A percentile compares a stretch with the other conserved stretches of the same genome.
phyloP scores from a whole-genome alignment of 1,284 basidiomycete species.

The Vanrija sp. region DNA sequence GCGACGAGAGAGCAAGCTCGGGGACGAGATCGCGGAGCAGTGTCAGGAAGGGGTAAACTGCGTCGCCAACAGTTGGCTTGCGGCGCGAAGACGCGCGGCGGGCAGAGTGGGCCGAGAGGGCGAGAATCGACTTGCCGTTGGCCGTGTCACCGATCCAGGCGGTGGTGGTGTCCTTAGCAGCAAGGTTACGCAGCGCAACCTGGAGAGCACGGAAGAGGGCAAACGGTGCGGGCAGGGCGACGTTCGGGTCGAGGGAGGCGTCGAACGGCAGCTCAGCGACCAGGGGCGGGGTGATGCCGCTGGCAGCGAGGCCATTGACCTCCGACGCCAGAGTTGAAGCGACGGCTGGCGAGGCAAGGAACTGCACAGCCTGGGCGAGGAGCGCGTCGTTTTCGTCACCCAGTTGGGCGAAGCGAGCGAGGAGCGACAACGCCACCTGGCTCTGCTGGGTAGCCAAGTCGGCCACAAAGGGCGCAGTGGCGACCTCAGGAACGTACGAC shows the following conservation, averaged over 20 bases:
- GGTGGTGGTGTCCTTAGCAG: constrained; percentile 13
- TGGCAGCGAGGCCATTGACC: background rate
- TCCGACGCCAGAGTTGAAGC: background rate
- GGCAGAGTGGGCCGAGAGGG: constrained; percentile 21
- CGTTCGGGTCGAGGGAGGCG: constrained; percentile 31
- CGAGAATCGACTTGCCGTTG: constrained; percentile 32
- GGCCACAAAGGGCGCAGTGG: constrained; percentile 4
- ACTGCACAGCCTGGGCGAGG: constrained; percentile 2
- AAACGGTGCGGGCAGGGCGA: constrained; percentile 4
- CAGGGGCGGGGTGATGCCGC: constrained; percentile 1
- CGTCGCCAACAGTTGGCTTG: constrained; percentile 28
- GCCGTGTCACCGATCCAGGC: constrained; percentile 23
- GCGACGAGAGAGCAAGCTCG: background rate
- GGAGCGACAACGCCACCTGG: background rate
- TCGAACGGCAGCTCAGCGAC: constrained; percentile 26
- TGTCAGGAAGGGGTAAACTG: constrained; percentile 30
- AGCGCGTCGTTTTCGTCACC: background rate
- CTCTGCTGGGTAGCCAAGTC: constrained; percentile 12
- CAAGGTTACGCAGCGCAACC: constrained; percentile 27
- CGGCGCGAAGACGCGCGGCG: constrained; percentile 22
- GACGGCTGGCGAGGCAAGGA: constrained; percentile 8
- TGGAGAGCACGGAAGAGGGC: constrained; percentile 24
- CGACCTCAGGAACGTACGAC: background rate
- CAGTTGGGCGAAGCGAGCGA: background rate
- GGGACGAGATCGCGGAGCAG: constrained; percentile 21